Evolutionary conservation across 139 green algal species (phyloP), one percentile per base, ranked within the genome.

Genomic region (Chlorella sorokiniana): DNA sequence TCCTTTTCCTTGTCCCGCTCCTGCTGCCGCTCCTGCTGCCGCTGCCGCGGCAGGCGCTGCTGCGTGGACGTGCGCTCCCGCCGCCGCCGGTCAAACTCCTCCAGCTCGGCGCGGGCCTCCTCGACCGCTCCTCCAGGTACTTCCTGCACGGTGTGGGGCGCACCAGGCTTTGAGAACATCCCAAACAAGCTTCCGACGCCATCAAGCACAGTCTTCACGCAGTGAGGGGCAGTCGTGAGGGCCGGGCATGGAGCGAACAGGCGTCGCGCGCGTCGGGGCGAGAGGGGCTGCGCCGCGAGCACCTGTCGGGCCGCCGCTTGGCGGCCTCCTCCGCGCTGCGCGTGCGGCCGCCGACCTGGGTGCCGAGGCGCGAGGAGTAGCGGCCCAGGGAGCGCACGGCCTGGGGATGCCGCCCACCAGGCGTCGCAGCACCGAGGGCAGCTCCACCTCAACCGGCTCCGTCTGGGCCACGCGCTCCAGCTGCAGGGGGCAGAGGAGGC

Each of bases 381-480:
- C 63, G 69, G 8, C 45, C 74, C 69, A 78, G 38, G 3, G 61
- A 74, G n/a, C 65, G 69, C n/a, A 87, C 18, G 0, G 76, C 76
- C 20, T 20, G 4, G 4, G 76, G 27, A 84, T 45, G 42, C 29
- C 52, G 5, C 27, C 27, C 63, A 84, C 35, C 64, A 84, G 51
- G 6, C 22, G 14, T 10, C 76, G 33, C 45, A 81, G 51, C 61
- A 84, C 61, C 38, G 48, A n/a, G 8, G 83, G 83, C 54, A 87
- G 41, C 70, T 83, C 83, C 11, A 87, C n/a, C 31, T 86, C 69
- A 4, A 54, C 79, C 5, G 72, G 71, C 56, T 88, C 84, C 2
- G 84, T 88, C 63, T 82, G 63, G 4, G 79, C 84, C 6, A 88
- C 41, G 10, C 84, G 73, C 63, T 88, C 84, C 67, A 88, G 33